Base-by-base conservation (phyloP, 257 asterid genomes). In the Capsicum chinense region DNA sequence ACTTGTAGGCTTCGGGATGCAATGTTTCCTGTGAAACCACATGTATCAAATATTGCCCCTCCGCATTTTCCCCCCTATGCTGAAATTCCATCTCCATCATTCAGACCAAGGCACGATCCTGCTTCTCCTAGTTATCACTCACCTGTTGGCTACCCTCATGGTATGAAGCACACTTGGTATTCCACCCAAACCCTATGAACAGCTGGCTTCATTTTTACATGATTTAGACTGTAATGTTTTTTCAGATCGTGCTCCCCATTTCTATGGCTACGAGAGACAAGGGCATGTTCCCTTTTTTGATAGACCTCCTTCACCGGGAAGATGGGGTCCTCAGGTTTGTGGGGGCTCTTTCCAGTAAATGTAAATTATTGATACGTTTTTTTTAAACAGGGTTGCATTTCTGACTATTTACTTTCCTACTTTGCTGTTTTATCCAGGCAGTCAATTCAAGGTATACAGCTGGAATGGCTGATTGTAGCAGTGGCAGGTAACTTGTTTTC, bases 1-100 rank as follows among this genome's bases (percentile, higher is more conserved):
- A 84, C 84, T 66, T 78, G 81, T 80, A 80, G 87, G 84, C 84
- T 84, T 56, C 84, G 84, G n/a, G 87, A 84, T 83, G 82, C 84
- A 5, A 68, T 79, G 74, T 79, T 84, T 48, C 81, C 84, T n/a
- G 35, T 67, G 79, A 79, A 57, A 80, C 84, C 84, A 3, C 69
- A 80, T 26, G 48, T 66, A 21, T 35, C 76, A 81, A 63, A 54
- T 44, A 17, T 66, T 26, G 80, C 73, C 54, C 71, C 87, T 21
- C 44, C 66, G 6, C 59, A 83, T 80, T 50, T 79, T 39, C 73
- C 84, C 58, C 66, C 83, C 47, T 74, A 80, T 21, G 76, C 71
- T 58, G 87, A 84, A 59, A 68, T 79, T 83, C 84, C 84, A 35
- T 83, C 87, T 37, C 87, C 80, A 56, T 68, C 83, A 56, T 81